These are phyloP conservation scores for Nidula microcarpa DNA, from an alignment of 768 basidiomycete genomes.

Conservation along the genomic window DNA sequence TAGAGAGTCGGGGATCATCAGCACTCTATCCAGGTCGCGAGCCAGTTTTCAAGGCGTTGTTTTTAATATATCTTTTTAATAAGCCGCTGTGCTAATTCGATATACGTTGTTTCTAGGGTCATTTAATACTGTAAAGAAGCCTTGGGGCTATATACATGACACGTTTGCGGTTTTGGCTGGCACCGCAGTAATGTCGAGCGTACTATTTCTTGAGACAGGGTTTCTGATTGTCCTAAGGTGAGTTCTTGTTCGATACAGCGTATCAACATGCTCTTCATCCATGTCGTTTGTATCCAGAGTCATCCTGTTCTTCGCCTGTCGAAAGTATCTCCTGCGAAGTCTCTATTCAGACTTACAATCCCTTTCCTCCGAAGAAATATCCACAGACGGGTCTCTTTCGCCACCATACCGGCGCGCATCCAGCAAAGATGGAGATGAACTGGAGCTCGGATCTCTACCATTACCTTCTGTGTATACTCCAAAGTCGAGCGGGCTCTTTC, in stretches of 20 bases:
- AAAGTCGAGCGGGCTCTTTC: conserved; percentile 11
- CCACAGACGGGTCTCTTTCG: conserved; percentile 2
- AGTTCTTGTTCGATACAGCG: background rate
- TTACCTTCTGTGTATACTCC: conserved; percentile 27
- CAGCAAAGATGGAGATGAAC: conserved; percentile 14
- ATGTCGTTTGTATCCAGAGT: conserved; percentile 25
- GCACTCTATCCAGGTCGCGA: no score
- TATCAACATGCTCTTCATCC: background rate
- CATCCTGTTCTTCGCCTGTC: conserved; percentile 52
- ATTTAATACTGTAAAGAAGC: no score
- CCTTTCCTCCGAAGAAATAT: conserved; percentile 25
- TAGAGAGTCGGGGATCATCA: no score
- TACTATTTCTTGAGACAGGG: conserved; percentile 2
- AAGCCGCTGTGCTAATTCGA: no score
- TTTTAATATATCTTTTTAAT: no score
- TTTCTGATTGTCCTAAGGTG: conserved; percentile 2
- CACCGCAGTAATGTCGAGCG: background rate
- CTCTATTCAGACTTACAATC: conserved; percentile 59
- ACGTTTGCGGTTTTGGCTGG: no score
- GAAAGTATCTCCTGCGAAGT: conserved; percentile 52
- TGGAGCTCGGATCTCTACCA: conserved; percentile 39
- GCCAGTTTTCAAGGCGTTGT: no score
- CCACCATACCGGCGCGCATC: conserved; percentile 8
- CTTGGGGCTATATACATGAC: no score
- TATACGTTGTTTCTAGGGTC: no score